Evolutionary conservation across 2,329 filamentous ascomycete genomes (phyloP), one percentile per base, ranked within the genome.

Genomic region (Apiospora koreana): DNA sequence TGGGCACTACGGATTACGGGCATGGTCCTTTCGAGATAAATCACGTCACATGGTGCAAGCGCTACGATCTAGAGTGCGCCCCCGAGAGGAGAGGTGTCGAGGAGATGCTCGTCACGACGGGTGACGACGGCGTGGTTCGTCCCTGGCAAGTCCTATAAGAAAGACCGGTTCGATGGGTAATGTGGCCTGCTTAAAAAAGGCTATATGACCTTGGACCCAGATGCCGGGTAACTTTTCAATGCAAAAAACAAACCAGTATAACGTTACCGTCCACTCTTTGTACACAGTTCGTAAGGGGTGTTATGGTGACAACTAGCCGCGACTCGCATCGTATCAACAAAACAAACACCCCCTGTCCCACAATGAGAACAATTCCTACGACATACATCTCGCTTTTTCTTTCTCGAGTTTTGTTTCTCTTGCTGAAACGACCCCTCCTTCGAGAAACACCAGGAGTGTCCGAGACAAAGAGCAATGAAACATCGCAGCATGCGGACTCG

Each of bases 1-100:
- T 97, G 21, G 89, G 90, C 0, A 87, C 88, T n/a, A 78, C 93
- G 1, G 86, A 91, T 65, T 91, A 91, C 43, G 93, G 92, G 2
- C 96, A 99, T 79, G 95, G 94, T 0, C 93, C 97, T 2, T 98
- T 95, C 78, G 96, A 99, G 82, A 87, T 98, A 73, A 99, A 99
- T 77, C 94, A 98, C 80, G 88, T 96, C 66, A 90, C 89, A 1
- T 99, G 96, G 96, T 94, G 94, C 74, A 89, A 87, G 75, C 87
- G 95, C 70, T 92, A 89, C 70, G 94, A 97, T 79, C 85, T 86
- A 67, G 91, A 84, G 0, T 81, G 78, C 38, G 66, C 74, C 14
- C 75, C 82, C 1, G 86, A 86, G 78, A 85, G 82, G 72, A 86
- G 81, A 69, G 85, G 86, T 3, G 80, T 84, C 31, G 94, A 97